phyloP scores from a whole-genome alignment of 2,329 filamentous ascomycete species.

The Fonsecaea multimorphosa region DNA sequence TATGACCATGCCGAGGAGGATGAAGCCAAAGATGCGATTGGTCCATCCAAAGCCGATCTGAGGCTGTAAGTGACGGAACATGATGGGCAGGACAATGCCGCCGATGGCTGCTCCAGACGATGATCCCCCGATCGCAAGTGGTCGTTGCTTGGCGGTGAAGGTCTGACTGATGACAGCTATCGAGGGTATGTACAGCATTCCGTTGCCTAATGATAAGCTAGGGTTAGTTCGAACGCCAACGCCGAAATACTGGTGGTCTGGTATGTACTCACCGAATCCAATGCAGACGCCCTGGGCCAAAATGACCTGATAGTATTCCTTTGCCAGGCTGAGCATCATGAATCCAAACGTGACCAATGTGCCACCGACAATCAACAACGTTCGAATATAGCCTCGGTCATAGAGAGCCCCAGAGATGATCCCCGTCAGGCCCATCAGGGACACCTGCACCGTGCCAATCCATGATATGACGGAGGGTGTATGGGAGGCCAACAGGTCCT shows the following conservation, averaged over 20 bases:
- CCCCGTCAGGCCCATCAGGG: slow-evolving; percentile 51
- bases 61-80: slow-evolving; percentile 55
- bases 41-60: slow-evolving; percentile 64
- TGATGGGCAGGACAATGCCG: slow-evolving; percentile 40
- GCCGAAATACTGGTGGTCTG: slow-evolving; percentile 43
- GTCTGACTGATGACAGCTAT: slow-evolving; percentile 58
- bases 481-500: slow-evolving; percentile 40
- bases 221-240: background rate
- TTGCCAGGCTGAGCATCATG: slow-evolving; percentile 52
- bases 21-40: slow-evolving; percentile 26
- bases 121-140: slow-evolving; percentile 32
- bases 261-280: slow-evolving; percentile 57
- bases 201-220: slow-evolving; percentile 44
- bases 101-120: slow-evolving; percentile 33
- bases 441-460: slow-evolving; percentile 58
- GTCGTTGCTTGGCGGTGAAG: slow-evolving; percentile 51
- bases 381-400: slow-evolving; percentile 52
- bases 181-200: slow-evolving; percentile 55
- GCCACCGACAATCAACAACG: slow-evolving; percentile 34
- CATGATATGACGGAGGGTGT: slow-evolving; percentile 53
- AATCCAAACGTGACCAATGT: slow-evolving; percentile 40
- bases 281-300: slow-evolving; percentile 61
- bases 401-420: slow-evolving; percentile 50
- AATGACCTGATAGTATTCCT: slow-evolving; percentile 60
- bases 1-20: slow-evolving; percentile 17